A percentile compares a stretch with the other conserved stretches of the same genome.
Conservation (phyloP, 768 basidiomycete species). For the Mycena galopus region DNA sequence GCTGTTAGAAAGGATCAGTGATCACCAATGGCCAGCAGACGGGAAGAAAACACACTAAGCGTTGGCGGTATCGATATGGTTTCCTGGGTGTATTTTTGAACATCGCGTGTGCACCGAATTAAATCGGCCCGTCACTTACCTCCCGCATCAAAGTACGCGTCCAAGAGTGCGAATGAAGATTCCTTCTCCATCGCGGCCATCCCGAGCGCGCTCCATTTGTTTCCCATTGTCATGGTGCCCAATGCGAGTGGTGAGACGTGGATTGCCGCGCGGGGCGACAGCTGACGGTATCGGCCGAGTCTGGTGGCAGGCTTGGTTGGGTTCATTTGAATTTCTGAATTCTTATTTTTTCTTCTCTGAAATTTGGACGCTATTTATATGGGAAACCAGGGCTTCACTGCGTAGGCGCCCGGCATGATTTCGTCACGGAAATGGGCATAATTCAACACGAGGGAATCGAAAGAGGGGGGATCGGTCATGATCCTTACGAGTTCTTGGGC, state of each 20-base stretch:
- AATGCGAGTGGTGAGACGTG: conserved; percentile 60
- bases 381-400: too few species aligned
- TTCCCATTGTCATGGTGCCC: conserved; percentile 59
- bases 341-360: too few species aligned
- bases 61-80: not conserved
- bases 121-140: not conserved
- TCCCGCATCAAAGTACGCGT: conserved; percentile 7
- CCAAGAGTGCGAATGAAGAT: not conserved
- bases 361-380: too few species aligned
- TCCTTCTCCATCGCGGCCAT: conserved; percentile 8
- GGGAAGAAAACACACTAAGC: not conserved
- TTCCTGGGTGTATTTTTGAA: not conserved
- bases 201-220: conserved; percentile 46
- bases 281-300: conserved; percentile 50
- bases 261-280: conserved; percentile 54
- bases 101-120: not conserved
- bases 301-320: conserved; percentile 34
- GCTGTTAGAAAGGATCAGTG: not conserved
- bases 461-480: too few species aligned
- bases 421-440: too few species aligned
- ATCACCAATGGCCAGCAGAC: not conserved
- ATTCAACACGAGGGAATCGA: too few species aligned
- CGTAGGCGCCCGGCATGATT: too few species aligned
- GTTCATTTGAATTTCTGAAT: too few species aligned
- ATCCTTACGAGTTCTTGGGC: too few species aligned